Conservation (phyloP, 2,329 filamentous ascomycete genomes). For the Emericellopsis cladophorae region DNA sequence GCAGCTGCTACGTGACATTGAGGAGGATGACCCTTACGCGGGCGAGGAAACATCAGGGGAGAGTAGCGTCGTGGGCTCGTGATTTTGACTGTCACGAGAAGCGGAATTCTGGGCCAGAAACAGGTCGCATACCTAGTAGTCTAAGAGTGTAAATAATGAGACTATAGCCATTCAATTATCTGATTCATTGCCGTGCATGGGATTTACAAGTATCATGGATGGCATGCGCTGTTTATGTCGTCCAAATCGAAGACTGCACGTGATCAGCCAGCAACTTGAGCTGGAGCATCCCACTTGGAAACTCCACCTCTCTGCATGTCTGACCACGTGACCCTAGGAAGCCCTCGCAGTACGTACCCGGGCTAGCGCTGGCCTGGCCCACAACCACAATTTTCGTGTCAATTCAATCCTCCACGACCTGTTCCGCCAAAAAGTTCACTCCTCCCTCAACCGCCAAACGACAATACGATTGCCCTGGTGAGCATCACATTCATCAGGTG, state of each 20-base stretch:
- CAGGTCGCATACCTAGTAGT: too few relatives aligned
- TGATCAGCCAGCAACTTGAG: conserved; percentile 1
- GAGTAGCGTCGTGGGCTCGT: background rate
- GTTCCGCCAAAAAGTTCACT: conserved; percentile 22
- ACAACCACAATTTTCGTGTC: conserved; percentile 26
- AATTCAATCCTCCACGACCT: conserved; percentile 18
- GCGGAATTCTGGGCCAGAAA: too few relatives aligned
- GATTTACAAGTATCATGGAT: background rate
- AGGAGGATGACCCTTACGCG: background rate
- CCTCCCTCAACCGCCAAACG: conserved; percentile 18
- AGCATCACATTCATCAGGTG: conserved; percentile 34
- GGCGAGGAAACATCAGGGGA: background rate
- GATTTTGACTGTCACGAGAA: too few relatives aligned
- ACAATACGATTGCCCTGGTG: conserved; percentile 36
- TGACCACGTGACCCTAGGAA: conserved; percentile 2
- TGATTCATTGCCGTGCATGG: too few relatives aligned
- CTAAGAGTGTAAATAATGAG: too few relatives aligned
- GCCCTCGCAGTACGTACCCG: conserved; percentile 19
- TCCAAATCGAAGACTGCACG: conserved; percentile 3
- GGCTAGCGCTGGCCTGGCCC: conserved; percentile 21
- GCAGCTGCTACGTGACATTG: background rate
- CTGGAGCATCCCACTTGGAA: too few relatives aligned
- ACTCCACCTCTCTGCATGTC: background rate
- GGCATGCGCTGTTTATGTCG: background rate
- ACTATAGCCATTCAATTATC: too few relatives aligned